Conservation (phyloP, 1,284 basidiomycete genomes). For the Cryptococcus wingfieldii region DNA sequence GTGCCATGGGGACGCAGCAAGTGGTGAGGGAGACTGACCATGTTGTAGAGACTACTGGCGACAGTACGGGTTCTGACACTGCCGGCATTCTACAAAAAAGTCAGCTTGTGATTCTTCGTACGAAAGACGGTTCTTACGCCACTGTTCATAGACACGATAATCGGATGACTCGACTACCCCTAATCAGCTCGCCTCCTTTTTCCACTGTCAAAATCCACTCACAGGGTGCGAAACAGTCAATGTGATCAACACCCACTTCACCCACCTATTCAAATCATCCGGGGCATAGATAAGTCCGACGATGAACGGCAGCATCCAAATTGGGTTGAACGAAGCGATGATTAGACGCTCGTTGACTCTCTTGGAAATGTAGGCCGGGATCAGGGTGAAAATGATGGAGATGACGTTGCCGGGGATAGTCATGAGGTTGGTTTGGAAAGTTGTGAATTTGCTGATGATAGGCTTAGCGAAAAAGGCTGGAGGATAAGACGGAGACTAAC, state of each 20-base stretch:
- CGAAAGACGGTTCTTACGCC: conserved; percentile 5
- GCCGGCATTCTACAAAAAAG: conserved; percentile 12
- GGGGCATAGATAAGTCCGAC: conserved; percentile 25
- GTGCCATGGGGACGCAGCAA: conserved; percentile 14
- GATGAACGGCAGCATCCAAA: conserved; percentile 34
- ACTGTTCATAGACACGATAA: conserved; percentile 29
- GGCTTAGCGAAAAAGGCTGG: conserved; percentile 25
- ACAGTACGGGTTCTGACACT: conserved; percentile 23
- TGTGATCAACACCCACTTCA: conserved; percentile 20
- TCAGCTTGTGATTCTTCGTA: neutral
- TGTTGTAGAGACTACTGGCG: conserved; percentile 26
- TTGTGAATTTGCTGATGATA: conserved; percentile 56
- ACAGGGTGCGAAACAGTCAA: conserved; percentile 22
- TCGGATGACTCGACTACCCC: conserved; percentile 22
- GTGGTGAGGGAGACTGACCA: conserved; percentile 17
- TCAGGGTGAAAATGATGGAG: conserved; percentile 51
- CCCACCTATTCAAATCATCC: conserved; percentile 21
- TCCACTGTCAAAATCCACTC: neutral
- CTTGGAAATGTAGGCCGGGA: conserved; percentile 5
- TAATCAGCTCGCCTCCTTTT: too few relatives aligned
- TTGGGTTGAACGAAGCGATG: conserved; percentile 16
- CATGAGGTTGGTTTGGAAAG: conserved; percentile 60
- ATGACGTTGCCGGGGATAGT: conserved; percentile 48
- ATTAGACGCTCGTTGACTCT: conserved; percentile 19
- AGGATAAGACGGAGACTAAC: conserved; percentile 27